A percentile compares a stretch with the other conserved stretches of the same genome.
phyloP scores from a whole-genome alignment of 1,284 basidiomycete species.

The Ustilago trichophora region DNA sequence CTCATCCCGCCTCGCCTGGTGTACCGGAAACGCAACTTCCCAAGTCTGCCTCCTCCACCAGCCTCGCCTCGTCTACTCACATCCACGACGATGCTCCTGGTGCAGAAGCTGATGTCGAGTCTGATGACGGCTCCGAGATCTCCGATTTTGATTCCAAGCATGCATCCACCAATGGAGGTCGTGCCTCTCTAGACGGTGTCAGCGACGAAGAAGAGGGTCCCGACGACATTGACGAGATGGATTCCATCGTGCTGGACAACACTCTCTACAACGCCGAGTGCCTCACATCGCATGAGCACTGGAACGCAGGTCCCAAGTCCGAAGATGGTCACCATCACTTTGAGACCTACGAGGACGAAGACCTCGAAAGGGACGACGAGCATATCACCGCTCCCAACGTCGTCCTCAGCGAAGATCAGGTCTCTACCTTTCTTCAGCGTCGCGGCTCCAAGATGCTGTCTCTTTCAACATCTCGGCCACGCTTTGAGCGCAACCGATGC shows the following conservation, averaged over 20 bases:
- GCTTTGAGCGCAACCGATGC: constrained; percentile 90
- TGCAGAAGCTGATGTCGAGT: constrained; percentile 39
- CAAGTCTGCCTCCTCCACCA: constrained; percentile 7
- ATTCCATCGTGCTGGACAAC: constrained; percentile 54
- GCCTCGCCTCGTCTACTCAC: constrained; percentile 7
- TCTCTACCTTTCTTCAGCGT: constrained; percentile 25
- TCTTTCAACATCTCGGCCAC: constrained; percentile 70
- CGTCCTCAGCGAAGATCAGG: constrained; percentile 41
- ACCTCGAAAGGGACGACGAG: constrained; percentile 37
- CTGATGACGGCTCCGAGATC: constrained; percentile 16
- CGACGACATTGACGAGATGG: constrained; percentile 40
- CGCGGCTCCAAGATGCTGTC: constrained; percentile 39
- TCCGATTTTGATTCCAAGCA: constrained; percentile 17
- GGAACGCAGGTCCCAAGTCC: constrained; percentile 27
- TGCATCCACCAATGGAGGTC: not conserved
- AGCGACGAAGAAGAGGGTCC: constrained; percentile 21
- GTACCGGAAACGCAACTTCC: constrained; percentile 1
- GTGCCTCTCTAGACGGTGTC: constrained; percentile 1
- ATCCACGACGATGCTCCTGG: constrained; percentile 12
- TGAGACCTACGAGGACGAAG: constrained; percentile 38
- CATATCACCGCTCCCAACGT: constrained; percentile 45
- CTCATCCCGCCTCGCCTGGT: constrained; percentile 12
- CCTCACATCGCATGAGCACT: constrained; percentile 53
- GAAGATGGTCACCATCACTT: constrained; percentile 38
- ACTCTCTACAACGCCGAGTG: constrained; percentile 60